Base-by-base conservation (phyloP, 768 basidiomycete species). In the Termitomyces sp. region DNA sequence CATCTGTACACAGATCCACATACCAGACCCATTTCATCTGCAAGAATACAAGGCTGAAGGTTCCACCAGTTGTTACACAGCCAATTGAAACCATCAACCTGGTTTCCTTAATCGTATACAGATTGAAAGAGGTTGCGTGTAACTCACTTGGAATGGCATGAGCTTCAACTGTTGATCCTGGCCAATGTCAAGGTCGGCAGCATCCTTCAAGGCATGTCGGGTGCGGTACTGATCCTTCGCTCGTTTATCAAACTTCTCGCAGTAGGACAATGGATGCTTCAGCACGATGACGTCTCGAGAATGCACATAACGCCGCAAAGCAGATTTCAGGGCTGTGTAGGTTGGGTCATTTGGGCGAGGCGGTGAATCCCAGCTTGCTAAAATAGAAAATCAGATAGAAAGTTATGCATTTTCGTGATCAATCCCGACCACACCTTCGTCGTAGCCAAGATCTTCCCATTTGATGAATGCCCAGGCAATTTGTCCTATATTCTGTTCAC, bases 1-100 rank as follows among this genome's bases (percentile, higher is more conserved):
- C 19, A 22, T 19, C n/a, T 26, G 11, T 12, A 40, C 19, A 54
- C 24, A 53, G 45, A 30, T 60, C 24, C 51, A 60, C 65, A 50
- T 68, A 91, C 93, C 66, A 94, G 71, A 56, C 94, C 94, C 97
- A 99, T 98, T 69, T 98, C 97, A 66, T 99, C 97, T 2, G 97
- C 96, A 21, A 98, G 79, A 59, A 95, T 95, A 58, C 87, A 92
- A 42, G 84, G 82, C 58, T 92, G 92, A 42, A 75, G 78, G 59
- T 81, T 85, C 85, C 87, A 92, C 93, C 93, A 95, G 58, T 93
- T 92, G 60, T 86, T 82, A 60, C 81, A 85, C 45, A 93, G 74
- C 91, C 89, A 92, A 53, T 90, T 90, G 51, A 91, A 85, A 34
- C 89, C 90, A 28, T 89, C 85, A 8, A 88, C 78, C 87, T 89